A percentile compares a stretch with the other conserved stretches of the same genome.
Conservation (phyloP, 2,329 filamentous ascomycete species). For the Aureobasidium sp. region DNA sequence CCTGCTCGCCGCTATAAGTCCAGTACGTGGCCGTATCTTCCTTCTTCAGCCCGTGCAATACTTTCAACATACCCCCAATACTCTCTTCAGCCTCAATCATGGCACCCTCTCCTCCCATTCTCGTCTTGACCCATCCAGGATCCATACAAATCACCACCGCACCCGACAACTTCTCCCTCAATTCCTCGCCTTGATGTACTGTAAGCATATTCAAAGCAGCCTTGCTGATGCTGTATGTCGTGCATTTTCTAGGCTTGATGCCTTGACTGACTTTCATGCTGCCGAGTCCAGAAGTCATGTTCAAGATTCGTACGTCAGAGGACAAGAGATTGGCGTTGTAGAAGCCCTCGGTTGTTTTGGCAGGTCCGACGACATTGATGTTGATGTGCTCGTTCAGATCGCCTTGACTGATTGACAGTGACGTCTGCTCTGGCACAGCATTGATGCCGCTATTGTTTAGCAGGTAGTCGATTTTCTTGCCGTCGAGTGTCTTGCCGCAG, state of each 20-base stretch:
- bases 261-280: conserved; percentile 28
- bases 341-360: conserved; percentile 38
- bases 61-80: conserved; percentile 35
- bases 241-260: conserved; percentile 29
- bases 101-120: conserved; percentile 37
- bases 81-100: conserved; percentile 34
- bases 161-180: conserved; percentile 29
- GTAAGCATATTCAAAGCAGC: conserved; percentile 40
- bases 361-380: conserved; percentile 43
- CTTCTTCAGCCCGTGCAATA: conserved; percentile 28
- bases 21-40: conserved; percentile 34
- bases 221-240: conserved; percentile 39
- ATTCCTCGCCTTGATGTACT: conserved; percentile 35
- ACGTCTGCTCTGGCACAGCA: conserved; percentile 30
- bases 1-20: conserved; percentile 30
- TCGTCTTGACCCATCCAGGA: conserved; percentile 39
- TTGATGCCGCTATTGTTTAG: conserved; percentile 41
- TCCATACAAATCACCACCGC: conserved; percentile 36
- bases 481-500: conserved; percentile 28
- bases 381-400: conserved; percentile 37
- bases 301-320: conserved; percentile 29
- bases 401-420: conserved; percentile 33
- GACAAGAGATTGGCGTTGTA: conserved; percentile 24
- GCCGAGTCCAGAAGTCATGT: conserved; percentile 31
- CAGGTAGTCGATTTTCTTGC: conserved; percentile 35